Evolutionary conservation across 148 eudicot genomes (phyloP), one percentile per base, ranked within the genome.

Genomic region (Camellia lanceoleosa): DNA sequence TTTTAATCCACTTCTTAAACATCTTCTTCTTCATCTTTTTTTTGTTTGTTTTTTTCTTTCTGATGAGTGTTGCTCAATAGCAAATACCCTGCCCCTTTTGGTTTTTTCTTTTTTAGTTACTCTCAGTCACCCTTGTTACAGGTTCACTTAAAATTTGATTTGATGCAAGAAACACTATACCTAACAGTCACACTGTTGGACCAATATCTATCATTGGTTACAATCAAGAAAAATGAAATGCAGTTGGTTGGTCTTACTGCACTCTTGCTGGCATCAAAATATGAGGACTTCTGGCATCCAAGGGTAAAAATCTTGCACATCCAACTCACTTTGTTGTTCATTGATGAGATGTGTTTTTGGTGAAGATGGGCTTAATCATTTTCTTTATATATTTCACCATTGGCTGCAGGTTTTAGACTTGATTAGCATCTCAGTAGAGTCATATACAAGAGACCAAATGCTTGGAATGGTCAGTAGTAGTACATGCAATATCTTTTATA

Each of bases 261-360:
- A 73, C 92, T 95, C 51, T 85, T 95, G 81, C 86, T 95, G 80
- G 98, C 98, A 54, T 95, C 98, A 62, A 95, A 95, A 81, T 95
- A 95, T 73, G 98, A 95, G 87, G 98, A 95, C 88, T 93, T 90
- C 71, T 95, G 97, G 98, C 97, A 93, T 80, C 98, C 98, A 81
- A 87, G 92, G 90, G 98, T 94, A 91, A 68, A 38, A 76, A 62
- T 65, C 74, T 72, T 78, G 19, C 56, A 68, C 42, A 16, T 66
- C 65, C 67, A 55, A 54, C 14, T 19, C 8, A 7, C 23, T 38
- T 71, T 71, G 63, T 77, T 79, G 14, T 30, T 78, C 58, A 55
- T 12, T 12, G 20, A 52, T 81, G 64, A 51, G 23, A 78, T 20
- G n/a, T 61, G 43, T 23, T 47, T 65, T 62, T 67, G n/a, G n/a